These are phyloP conservation scores for Eucalyptus virginea DNA, from an alignment of 345 rosid genomes.

Conservation along the genomic window DNA sequence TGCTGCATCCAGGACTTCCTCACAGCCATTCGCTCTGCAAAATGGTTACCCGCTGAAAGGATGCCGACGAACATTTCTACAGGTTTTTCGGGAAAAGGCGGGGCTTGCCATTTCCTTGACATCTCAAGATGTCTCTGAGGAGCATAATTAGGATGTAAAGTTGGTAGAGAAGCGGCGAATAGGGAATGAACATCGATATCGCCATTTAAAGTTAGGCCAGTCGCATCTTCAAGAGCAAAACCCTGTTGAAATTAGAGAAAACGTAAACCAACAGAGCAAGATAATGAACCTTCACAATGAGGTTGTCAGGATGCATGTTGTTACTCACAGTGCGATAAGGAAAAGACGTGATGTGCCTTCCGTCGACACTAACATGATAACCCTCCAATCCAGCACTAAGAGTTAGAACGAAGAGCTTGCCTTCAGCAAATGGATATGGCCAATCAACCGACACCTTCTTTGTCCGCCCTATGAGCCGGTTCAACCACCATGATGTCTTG, in stretches of 20 bases:
- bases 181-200: slow-evolving; percentile 74
- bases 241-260: slow-evolving; percentile 39
- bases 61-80: slow-evolving; percentile 78
- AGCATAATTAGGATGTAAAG: slow-evolving; percentile 76
- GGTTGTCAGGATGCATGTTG: not conserved
- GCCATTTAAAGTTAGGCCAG: slow-evolving; percentile 68
- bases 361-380: slow-evolving; percentile 77
- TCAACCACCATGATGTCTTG: slow-evolving; percentile 88
- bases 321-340: slow-evolving; percentile 87
- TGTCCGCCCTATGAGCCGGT: slow-evolving; percentile 55
- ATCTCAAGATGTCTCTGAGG: slow-evolving; percentile 77
- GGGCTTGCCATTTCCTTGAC: slow-evolving; percentile 76
- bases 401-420: slow-evolving; percentile 75
- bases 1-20: slow-evolving; percentile 98
- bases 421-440: slow-evolving; percentile 85
- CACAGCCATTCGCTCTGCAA: slow-evolving; percentile 91
- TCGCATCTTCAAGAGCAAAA: slow-evolving; percentile 92
- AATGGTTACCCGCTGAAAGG: slow-evolving; percentile 95
- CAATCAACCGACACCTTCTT: slow-evolving; percentile 67
- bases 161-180: slow-evolving; percentile 81
- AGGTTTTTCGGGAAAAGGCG: slow-evolving; percentile 40
- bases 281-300: not conserved
- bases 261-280: not conserved
- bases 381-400: slow-evolving; percentile 93
- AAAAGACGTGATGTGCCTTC: slow-evolving; percentile 85